A percentile compares a stretch with the other conserved stretches of the same genome.
phyloP scores from a whole-genome alignment of 2,329 filamentous ascomycete genomes.

The Trichophaea hybrida region DNA sequence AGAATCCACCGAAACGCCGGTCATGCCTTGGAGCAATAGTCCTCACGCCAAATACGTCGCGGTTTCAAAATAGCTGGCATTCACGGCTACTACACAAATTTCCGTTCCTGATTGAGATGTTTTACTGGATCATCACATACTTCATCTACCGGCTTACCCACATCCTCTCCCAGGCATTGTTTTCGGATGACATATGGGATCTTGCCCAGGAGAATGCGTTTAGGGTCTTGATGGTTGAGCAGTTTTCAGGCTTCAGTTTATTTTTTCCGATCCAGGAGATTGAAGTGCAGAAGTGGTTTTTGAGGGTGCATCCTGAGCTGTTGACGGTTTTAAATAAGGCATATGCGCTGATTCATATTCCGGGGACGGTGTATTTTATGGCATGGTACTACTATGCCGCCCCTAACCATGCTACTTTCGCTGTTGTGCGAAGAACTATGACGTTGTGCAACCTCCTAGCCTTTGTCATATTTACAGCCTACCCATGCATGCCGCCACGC shows the following conservation, averaged over 20 bases:
- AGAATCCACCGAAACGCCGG: conserved; percentile 37
- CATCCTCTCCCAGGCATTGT: conserved; percentile 21
- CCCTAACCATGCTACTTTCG: conserved; percentile 40
- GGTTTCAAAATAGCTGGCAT: conserved; percentile 47
- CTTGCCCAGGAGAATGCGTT: conserved; percentile 43
- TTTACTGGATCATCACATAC: conserved; percentile 50
- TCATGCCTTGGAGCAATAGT: conserved; percentile 37
- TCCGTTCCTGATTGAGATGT: conserved; percentile 58
- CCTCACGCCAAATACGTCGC: conserved; percentile 43
- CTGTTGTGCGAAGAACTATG: conserved; percentile 44
- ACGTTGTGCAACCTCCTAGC: conserved; percentile 47
- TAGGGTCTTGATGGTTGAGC: conserved; percentile 42
- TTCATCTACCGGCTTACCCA: conserved; percentile 20
- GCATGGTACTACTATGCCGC: conserved; percentile 50
- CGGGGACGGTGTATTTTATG: conserved; percentile 44
- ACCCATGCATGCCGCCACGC: conserved; percentile 50
- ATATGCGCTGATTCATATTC: conserved; percentile 47
- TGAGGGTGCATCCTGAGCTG: conserved; percentile 39
- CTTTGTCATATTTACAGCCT: conserved; percentile 47
- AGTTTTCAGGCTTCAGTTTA: conserved; percentile 37
- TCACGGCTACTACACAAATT: conserved; percentile 51
- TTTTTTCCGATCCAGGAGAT: conserved; percentile 41
- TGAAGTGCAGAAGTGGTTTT: conserved; percentile 43
- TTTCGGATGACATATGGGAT: conserved; percentile 38
- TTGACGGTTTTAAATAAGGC: conserved; percentile 44